Base-by-base conservation (phyloP, 2,329 filamentous ascomycete genomes). In the Phialophora chinensis region DNA sequence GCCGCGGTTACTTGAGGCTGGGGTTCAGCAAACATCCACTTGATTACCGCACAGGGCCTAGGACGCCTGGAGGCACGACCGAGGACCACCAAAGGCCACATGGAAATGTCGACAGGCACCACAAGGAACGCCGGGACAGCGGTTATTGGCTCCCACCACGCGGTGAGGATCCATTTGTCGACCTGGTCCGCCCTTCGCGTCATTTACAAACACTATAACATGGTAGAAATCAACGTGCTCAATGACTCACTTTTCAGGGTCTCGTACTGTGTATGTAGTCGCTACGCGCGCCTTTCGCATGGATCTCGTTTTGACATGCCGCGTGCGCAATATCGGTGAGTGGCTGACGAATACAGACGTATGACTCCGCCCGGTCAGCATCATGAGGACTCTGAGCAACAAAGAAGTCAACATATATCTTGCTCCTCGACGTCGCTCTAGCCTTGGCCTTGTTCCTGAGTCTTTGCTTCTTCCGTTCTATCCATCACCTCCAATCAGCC, bases 401-500 rank as follows among this genome's bases (percentile, higher is more conserved):
- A 42, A n/a, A 17, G 6, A 44, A 20, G 14, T n/a, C 7, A 10
- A 31, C 29, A 25, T 33, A 61, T 54, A 61, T 53, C 17, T 2
- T 3, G 23, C 42, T 23, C 56, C 27, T 27, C 56, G 56, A 47
- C 8, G 38, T 59, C 56, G 38, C 20, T 38, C 25, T 14, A n/a
- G 44, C 27, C 44, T 58, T 47, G 56, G 35, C 49, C 14, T 23
- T 60, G 57, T 60, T 29, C 57, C 57, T 60, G 42, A 50, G 27
- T 44, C 12, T 2, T 35, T 61, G 7, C n/a, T 53, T n/a, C 14
- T 53, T 53, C 59, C 47, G 59, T 38, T 12, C 59, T 54, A 44
- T 54, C 59, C 47, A 38, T 49, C 17, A 53, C 49, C 60, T 56
- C 60, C 60, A 62, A 62, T 62, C 60, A 62, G 44, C 50, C 60